A percentile compares a stretch with the other conserved stretches of the same genome.
Evolutionary conservation across 2,329 filamentous ascomycete genomes (phyloP).

Genomic region (Lecanicillium sp.): DNA sequence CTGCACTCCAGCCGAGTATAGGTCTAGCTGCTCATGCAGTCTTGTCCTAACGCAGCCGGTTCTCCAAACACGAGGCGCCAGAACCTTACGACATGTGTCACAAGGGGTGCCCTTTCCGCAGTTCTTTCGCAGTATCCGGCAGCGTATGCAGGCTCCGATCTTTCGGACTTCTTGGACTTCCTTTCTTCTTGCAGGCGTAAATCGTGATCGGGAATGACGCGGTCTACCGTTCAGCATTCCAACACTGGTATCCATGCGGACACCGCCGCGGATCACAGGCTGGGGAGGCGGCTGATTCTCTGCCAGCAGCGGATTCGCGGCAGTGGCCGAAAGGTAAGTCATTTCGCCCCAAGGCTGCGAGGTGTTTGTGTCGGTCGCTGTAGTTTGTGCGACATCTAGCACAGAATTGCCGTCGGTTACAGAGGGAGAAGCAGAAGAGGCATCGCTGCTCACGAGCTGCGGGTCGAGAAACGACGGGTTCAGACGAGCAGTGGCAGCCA

Average conservation of each 20-base stretch:
- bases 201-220: constrained; percentile 48
- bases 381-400: constrained; percentile 14
- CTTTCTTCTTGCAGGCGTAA: constrained; percentile 50
- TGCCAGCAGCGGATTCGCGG: constrained; percentile 22
- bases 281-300: constrained; percentile 24
- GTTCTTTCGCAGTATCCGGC: constrained; percentile 57
- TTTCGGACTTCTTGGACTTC: constrained; percentile 59
- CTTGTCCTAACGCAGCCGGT: constrained; percentile 56
- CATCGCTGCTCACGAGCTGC: constrained; percentile 29
- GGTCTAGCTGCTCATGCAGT: constrained; percentile 52
- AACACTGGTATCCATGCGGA: constrained; percentile 43
- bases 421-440: constrained; percentile 22
- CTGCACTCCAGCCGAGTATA: constrained; percentile 58
- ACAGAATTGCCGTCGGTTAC: constrained; percentile 15
- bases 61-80: constrained; percentile 58
- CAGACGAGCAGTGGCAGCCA: constrained; percentile 47
- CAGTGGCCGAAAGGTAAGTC: constrained; percentile 35
- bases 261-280: constrained; percentile 36
- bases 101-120: constrained; percentile 59
- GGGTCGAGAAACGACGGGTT: constrained; percentile 48
- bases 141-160: constrained; percentile 58
- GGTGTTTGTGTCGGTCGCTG: constrained; percentile 15
- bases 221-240: constrained; percentile 36
- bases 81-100: constrained; percentile 54
- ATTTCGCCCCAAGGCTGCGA: constrained; percentile 47